These are phyloP conservation scores for Blumeriella jaapii DNA, from an alignment of 2,329 filamentous ascomycete genomes.

Conservation along the genomic window DNA sequence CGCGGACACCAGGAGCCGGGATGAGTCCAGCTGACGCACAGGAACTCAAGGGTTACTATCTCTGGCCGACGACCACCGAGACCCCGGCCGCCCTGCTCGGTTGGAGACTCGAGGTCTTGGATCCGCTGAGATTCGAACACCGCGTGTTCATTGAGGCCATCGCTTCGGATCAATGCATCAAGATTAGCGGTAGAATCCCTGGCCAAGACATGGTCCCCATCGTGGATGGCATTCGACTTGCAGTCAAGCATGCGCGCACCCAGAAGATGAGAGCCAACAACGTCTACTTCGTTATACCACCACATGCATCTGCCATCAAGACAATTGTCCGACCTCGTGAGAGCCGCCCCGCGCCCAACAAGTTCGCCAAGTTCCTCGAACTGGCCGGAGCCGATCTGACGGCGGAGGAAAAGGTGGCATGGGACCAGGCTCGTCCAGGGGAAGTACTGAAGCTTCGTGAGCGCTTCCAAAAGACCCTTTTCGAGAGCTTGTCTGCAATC, in stretches of 20 bases:
- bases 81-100: conserved; percentile 12
- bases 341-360: not conserved
- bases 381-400: conserved; percentile 13
- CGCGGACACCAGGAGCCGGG: not conserved
- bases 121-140: conserved; percentile 11
- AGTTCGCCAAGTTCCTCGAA: conserved; percentile 6
- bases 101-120: conserved; percentile 14
- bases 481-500: conserved; percentile 13
- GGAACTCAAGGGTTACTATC: conserved; percentile 14
- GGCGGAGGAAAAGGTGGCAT: conserved; percentile 9
- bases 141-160: conserved; percentile 16
- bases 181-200: conserved; percentile 7
- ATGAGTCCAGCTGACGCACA: not conserved
- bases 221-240: conserved; percentile 17
- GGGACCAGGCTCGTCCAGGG: conserved; percentile 10
- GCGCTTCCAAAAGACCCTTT: conserved; percentile 16
- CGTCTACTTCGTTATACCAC: conserved; percentile 20
- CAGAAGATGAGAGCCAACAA: conserved; percentile 13
- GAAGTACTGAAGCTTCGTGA: conserved; percentile 8
- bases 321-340: conserved; percentile 8
- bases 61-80: conserved; percentile 15
- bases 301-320: conserved; percentile 11
- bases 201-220: conserved; percentile 8
- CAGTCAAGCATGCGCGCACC: conserved; percentile 14
- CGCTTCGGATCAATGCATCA: conserved; percentile 10